phyloP scores from a whole-genome alignment of 345 rosid genomes.

The Arabidopsis arenosa region DNA sequence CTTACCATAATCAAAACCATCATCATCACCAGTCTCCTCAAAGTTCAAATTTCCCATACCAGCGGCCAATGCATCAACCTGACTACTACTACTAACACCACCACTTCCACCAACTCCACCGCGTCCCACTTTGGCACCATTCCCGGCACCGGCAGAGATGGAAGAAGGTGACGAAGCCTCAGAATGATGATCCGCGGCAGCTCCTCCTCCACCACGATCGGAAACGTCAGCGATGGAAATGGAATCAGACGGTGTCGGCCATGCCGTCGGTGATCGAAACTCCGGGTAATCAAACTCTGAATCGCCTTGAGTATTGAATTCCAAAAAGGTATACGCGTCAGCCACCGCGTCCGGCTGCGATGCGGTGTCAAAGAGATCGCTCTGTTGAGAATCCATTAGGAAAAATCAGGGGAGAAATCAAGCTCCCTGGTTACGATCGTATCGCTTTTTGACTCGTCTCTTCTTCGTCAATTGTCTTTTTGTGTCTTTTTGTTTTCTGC shows the following conservation, averaged over 20 bases:
- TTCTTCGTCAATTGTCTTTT: conserved; percentile 21
- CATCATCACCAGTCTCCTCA: conserved; percentile 94
- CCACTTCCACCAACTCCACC: conserved; percentile 48
- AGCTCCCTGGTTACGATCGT: conserved; percentile 36
- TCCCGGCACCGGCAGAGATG: conserved; percentile 51
- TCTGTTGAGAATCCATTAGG: conserved; percentile 82
- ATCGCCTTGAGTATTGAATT: conserved; percentile 97
- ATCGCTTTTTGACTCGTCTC: conserved; percentile 27
- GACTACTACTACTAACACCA: conserved; percentile 51
- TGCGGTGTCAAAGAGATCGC: conserved; percentile 80
- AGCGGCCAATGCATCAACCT: conserved; percentile 74
- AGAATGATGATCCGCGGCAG: conserved; percentile 56
- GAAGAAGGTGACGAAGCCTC: conserved; percentile 66
- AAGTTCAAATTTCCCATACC: conserved; percentile 87
- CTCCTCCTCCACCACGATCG: conserved; percentile 42
- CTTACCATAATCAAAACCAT: conserved; percentile 73
- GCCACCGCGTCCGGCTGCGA: conserved; percentile 91
- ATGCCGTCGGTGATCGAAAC: conserved; percentile 75
- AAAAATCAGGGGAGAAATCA: conserved; percentile 36
- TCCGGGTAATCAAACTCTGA: conserved; percentile 96
- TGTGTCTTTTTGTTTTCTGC: background rate
- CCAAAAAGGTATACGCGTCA: conserved; percentile 93
- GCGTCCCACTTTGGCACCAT: conserved; percentile 50
- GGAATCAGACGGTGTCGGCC: conserved; percentile 97
- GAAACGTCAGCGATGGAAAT: conserved; percentile 57